These are phyloP conservation scores for Penicillium waksmanii DNA, from an alignment of 495 filamentous ascomycete genomes.

Conservation along the genomic window DNA sequence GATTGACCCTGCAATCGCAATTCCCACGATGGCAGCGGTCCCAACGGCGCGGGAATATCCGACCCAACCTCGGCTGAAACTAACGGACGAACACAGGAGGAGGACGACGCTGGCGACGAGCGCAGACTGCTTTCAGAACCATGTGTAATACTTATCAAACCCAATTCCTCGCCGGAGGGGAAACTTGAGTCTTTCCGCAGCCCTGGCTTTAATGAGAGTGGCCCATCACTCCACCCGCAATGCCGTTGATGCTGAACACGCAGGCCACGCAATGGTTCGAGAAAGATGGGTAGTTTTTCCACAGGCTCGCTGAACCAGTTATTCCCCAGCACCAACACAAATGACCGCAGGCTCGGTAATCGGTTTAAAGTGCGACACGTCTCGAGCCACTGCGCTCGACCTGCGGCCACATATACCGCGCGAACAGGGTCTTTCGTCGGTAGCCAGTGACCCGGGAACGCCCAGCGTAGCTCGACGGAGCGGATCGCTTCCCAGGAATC, in stretches of 20 bases:
- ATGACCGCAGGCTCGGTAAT: slow-evolving; percentile 35
- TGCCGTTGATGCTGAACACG: slow-evolving; percentile 12
- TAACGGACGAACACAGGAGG: not conserved
- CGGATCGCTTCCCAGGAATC: slow-evolving; percentile 42
- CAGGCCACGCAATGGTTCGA: slow-evolving; percentile 43
- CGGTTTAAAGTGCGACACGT: slow-evolving; percentile 37
- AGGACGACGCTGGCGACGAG: not conserved
- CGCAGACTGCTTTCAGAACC: too few species aligned
- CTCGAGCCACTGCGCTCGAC: slow-evolving; percentile 48
- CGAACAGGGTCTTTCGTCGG: slow-evolving; percentile 53
- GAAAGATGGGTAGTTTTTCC: slow-evolving; percentile 46
- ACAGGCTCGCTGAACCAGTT: slow-evolving; percentile 50
- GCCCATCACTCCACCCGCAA: not conserved
- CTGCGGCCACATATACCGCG: slow-evolving; percentile 46
- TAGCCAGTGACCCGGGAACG: slow-evolving; percentile 51
- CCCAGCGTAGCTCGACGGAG: slow-evolving; percentile 47
- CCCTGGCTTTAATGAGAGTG: not conserved
- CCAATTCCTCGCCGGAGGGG: too few species aligned
- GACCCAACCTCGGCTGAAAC: not conserved
- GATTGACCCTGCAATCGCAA: slow-evolving; percentile 42
- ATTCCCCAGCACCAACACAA: slow-evolving; percentile 41
- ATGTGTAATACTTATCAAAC: too few species aligned
- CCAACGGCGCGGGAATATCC: not conserved
- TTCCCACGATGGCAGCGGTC: slow-evolving; percentile 29
- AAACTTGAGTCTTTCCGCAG: not conserved